Evolutionary conservation across 2,329 filamentous ascomycete genomes (phyloP).

Genomic region (Fusarium sarcochroum): DNA sequence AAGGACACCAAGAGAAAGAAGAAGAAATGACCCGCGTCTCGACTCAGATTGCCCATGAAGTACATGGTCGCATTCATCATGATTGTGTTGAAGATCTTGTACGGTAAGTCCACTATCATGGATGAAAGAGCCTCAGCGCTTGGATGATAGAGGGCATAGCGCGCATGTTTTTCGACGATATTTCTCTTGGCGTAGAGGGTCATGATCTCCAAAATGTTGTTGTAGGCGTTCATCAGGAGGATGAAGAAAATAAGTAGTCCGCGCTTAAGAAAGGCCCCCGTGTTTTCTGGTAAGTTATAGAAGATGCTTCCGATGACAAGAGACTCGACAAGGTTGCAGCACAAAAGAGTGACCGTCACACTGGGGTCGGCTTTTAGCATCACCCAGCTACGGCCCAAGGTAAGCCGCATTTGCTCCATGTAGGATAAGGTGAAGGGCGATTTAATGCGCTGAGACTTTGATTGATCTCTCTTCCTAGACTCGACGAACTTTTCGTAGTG

Average conservation of each 20-base stretch:
- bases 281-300: slow-evolving; percentile 33
- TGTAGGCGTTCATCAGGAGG: slow-evolving; percentile 44
- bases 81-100: slow-evolving; percentile 50
- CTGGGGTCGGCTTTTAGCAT: slow-evolving; percentile 44
- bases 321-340: slow-evolving; percentile 41
- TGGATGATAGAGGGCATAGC: slow-evolving; percentile 54
- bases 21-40: slow-evolving; percentile 66
- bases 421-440: slow-evolving; percentile 41
- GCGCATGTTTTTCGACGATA: slow-evolving; percentile 54
- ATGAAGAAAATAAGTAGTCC: slow-evolving; percentile 39
- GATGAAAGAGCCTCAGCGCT: slow-evolving; percentile 47
- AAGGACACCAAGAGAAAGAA: slow-evolving; percentile 65
- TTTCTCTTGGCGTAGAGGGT: slow-evolving; percentile 49
- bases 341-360: slow-evolving; percentile 37
- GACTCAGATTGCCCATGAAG: slow-evolving; percentile 76
- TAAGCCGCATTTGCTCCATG: slow-evolving; percentile 39
- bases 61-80: slow-evolving; percentile 66
- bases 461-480: slow-evolving; percentile 45
- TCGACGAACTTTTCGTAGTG: slow-evolving; percentile 45
- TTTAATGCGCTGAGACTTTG: slow-evolving; percentile 37
- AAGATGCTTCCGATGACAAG: slow-evolving; percentile 45
- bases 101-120: slow-evolving; percentile 43
- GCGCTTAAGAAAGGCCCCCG: slow-evolving; percentile 24
- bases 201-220: slow-evolving; percentile 46
- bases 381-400: slow-evolving; percentile 38